Conservation (phyloP, 192 early-diverging fungal species). For the Phycomyces nitens region DNA sequence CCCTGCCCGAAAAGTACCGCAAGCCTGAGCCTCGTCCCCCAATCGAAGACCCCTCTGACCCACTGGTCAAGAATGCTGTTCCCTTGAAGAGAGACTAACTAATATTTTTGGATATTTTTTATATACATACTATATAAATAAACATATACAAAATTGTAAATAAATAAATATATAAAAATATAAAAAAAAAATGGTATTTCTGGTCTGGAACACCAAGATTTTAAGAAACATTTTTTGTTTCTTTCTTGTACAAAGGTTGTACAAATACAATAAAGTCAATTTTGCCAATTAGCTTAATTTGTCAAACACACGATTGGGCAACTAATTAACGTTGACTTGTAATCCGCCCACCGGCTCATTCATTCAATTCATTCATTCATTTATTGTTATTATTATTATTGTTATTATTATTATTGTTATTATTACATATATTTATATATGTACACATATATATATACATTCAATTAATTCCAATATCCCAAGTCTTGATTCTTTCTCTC, state of each 20-base stretch:
- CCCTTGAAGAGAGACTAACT: not conserved
- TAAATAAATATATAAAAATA: not conserved
- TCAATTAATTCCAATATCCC: no score
- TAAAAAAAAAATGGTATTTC: no score
- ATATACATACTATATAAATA: not conserved
- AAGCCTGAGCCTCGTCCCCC: not conserved
- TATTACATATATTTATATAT: no score
- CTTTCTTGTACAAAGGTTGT: no score
- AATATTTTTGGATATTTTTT: not conserved
- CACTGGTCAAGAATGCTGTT: not conserved
- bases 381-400: no score
- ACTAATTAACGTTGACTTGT: conserved; percentile 10
- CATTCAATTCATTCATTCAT: no score
- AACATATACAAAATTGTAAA: not conserved
- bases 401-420: no score
- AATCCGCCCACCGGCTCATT: no score
- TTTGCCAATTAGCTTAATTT: conserved; percentile 10
- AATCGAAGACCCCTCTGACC: not conserved
- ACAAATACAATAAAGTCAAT: conserved; percentile 12
- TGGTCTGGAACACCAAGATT: no score
- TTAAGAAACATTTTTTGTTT: no score
- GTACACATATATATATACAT: no score
- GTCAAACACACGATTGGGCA: conserved; percentile 5
- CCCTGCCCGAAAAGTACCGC: not conserved
- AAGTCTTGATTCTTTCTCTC: no score